Evolutionary conservation across 805 yeast species (phyloP), one percentile per base, ranked within the genome.

Genomic region (Zygotorulaspora sp.): DNA sequence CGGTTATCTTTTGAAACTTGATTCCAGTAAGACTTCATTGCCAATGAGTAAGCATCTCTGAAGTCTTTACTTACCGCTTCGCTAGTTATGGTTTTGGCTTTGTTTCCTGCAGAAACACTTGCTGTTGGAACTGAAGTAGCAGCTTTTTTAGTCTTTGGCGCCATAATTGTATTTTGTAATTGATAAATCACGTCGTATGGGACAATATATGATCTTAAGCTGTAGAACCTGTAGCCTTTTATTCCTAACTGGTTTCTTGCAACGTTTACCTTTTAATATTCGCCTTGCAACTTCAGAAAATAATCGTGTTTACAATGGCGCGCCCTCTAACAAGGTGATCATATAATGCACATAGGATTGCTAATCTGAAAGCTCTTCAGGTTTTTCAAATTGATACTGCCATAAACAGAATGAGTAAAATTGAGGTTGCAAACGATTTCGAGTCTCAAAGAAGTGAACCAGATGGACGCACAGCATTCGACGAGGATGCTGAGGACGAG

Each of bases 1-100:
- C 77, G 66, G 24, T 61, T 65, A 48, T 70, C 57, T 45, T 50
- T 48, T 41, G 58, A 5, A 64, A 67, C 33, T 32, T 52, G 57
- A 18, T 44, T 43, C 44, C 41, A 27, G 31, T 58, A 60, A 1
- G 58, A 43, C 24, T 44, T 33, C 21, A 48, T 27, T 15, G 62
- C 44, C 15, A 47, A 43, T n/a, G 33, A 35, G 33, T 49, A 45
- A 5, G 63, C 57, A 23, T 57, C 63, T 11, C 42, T 29, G 41
- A 58, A 58, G 37, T 58, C 60, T 21, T 40, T 41, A 11, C 37
- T 25, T n/a, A 43, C 41, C n/a, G 41, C 15, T 9, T 35, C 31
- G 4, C 34, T 28, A 14, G 27, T 19, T 13, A 35, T 32, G n/a
- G 32, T 31, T 24, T 32, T 38, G 20, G 26, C 25, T 34, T 38